A percentile compares a stretch with the other conserved stretches of the same genome.
Conservation (phyloP, 2,329 filamentous ascomycete genomes). For the Aspergillus sp. region DNA sequence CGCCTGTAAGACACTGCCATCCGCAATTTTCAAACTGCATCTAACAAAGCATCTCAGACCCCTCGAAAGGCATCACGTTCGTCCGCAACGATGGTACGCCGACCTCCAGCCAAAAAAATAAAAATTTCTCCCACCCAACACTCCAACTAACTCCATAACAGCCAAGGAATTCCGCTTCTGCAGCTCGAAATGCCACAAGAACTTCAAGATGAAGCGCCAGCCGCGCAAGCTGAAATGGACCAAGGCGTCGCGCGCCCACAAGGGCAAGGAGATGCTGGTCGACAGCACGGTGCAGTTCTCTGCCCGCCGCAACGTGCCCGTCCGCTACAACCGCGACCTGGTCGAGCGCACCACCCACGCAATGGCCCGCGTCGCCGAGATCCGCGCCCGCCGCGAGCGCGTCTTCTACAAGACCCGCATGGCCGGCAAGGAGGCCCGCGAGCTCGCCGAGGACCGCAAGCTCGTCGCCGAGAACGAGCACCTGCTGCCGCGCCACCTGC, state of each 20-base stretch:
- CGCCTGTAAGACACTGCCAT: background rate
- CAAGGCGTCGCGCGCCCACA: slow-evolving; percentile 82
- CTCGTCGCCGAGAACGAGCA: slow-evolving; percentile 91
- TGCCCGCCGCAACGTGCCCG: slow-evolving; percentile 86
- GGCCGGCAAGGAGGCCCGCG: slow-evolving; percentile 71
- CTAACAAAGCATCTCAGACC: slow-evolving; percentile 39
- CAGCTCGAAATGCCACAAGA: slow-evolving; percentile 66
- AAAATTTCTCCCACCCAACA: background rate
- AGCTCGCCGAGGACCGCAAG: slow-evolving; percentile 77
- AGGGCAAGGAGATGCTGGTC: slow-evolving; percentile 86
- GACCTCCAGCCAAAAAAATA: background rate
- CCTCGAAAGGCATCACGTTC: slow-evolving; percentile 65
- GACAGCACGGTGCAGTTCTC: slow-evolving; percentile 92
- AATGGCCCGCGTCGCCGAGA: slow-evolving; percentile 88
- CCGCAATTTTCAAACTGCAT: background rate
- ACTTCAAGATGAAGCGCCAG: slow-evolving; percentile 98
- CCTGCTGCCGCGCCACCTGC: slow-evolving; percentile 71
- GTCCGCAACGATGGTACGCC: slow-evolving; percentile 43
- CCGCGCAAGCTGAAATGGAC: slow-evolving; percentile 97
- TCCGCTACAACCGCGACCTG: slow-evolving; percentile 93
- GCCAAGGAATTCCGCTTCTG: slow-evolving; percentile 60
- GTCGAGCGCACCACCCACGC: slow-evolving; percentile 83
- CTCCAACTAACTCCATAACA: background rate
- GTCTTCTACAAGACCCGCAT: slow-evolving; percentile 93
- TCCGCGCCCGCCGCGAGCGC: slow-evolving; percentile 77